Evolutionary conservation across 331 rosid genomes (phyloP), one percentile per base, ranked within the genome.

Genomic region (Dryas integrifolia): DNA sequence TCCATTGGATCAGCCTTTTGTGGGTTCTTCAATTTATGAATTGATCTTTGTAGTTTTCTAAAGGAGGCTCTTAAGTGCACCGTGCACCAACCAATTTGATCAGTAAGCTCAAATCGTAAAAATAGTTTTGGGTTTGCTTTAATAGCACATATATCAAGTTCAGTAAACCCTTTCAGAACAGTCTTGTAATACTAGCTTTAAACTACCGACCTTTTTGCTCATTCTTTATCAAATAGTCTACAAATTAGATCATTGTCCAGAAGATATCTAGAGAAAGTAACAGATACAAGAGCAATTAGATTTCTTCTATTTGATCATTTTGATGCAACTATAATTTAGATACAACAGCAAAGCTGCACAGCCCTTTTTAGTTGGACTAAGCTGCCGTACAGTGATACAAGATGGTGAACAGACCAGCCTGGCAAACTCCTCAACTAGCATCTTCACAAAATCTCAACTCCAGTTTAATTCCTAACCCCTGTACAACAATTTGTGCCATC

Each of bases 401-500:
- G 8, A 35, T 68, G 50, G 21, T 45, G 26, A 59, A 67, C 62
- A 48, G 57, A 66, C 57, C 46, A 41, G 67, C 53, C 83, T 47
- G 52, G 62, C 72, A 47, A 69, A 41, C 52, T 61, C 45, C 45
- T 74, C 35, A 56, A 62, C 73, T 38, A 58, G 65, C 77, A 70
- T 64, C 58, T 63, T 39, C 50, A 14, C 61, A 66, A 66, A 75
- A 53, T 52, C 69, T 58, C 61, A 26, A 48, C 72, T 67, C 66
- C 21, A 50, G 60, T 69, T 50, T 48, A 70, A 60, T 38, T 38
- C 69, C 77, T 64, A 30, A 48, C 72, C 58, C 73, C 80, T 78
- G 77, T 78, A 81, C 81, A 86, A 56, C 10, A 63, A 49, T 59
- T 48, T 41, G 44, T 7, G 67, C 46, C 5, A 77, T 66, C 50